These are phyloP conservation scores for Rubroshorea leprosula DNA, from an alignment of 345 rosid species.

Conservation along the genomic window DNA sequence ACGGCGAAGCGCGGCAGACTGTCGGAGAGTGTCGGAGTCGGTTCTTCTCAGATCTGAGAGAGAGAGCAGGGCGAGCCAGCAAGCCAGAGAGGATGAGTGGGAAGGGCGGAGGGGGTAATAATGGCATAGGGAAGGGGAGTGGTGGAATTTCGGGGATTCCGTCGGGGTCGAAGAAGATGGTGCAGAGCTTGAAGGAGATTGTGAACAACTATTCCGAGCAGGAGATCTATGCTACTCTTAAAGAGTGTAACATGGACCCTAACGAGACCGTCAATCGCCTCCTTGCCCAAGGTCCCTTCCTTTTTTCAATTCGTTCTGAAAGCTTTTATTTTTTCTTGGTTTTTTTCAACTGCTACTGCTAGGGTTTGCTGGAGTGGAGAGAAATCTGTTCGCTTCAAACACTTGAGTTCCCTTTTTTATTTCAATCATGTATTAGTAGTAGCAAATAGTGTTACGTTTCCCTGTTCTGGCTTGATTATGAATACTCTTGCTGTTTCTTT, in stretches of 20 bases:
- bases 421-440: neutral
- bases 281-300: slow-evolving; percentile 75
- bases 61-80: neutral
- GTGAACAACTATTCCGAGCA: slow-evolving; percentile 69
- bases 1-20: slow-evolving; percentile 2
- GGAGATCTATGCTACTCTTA: slow-evolving; percentile 96
- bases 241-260: slow-evolving; percentile 99
- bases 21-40: neutral
- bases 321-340: neutral
- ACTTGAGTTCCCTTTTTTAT: slow-evolving; percentile 13
- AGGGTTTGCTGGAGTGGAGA: slow-evolving; percentile 7
- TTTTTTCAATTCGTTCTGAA: neutral
- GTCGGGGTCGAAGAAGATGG: slow-evolving; percentile 70
- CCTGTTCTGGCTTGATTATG: neutral
- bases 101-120: slow-evolving; percentile 46
- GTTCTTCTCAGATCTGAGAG: slow-evolving; percentile 14
- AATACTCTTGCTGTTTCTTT: neutral
- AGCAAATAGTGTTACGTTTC: neutral
- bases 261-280: slow-evolving; percentile 95
- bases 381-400: slow-evolving; percentile 3
- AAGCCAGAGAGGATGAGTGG: slow-evolving; percentile 35
- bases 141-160: slow-evolving; percentile 68
- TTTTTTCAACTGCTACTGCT: neutral
- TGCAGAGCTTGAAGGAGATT: slow-evolving; percentile 90
- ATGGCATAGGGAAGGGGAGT: slow-evolving; percentile 38